A percentile compares a stretch with the other conserved stretches of the same genome.
These are phyloP conservation scores for Coemansia sp. DNA, from an alignment of 371 early-diverging fungal genomes.

Conservation along the genomic window DNA sequence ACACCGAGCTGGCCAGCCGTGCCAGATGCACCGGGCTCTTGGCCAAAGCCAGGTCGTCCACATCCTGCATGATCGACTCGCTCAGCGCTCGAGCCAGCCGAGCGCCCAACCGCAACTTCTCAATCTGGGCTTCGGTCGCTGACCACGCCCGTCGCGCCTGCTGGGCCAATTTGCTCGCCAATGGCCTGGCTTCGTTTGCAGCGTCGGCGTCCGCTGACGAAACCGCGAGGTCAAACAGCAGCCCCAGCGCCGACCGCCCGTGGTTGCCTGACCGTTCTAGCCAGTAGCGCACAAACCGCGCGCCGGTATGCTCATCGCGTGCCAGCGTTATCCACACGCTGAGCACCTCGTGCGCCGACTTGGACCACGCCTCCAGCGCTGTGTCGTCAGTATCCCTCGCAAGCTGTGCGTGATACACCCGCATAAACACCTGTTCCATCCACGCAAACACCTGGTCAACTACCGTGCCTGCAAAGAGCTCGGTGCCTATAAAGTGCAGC, in stretches of 20 bases:
- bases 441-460: slow-evolving; percentile 18
- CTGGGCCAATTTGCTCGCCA: slow-evolving; percentile 4
- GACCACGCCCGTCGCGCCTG: slow-evolving; percentile 36
- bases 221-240: slow-evolving; percentile 30
- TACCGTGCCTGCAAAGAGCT: neutral
- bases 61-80: slow-evolving; percentile 15
- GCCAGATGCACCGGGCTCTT: slow-evolving; percentile 31
- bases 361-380: slow-evolving; percentile 11
- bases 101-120: slow-evolving; percentile 8
- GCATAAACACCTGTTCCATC: slow-evolving; percentile 30
- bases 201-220: neutral
- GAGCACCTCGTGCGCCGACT: slow-evolving; percentile 24
- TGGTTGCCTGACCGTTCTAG: slow-evolving; percentile 17
- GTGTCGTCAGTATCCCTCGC: neutral
- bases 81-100: slow-evolving; percentile 33
- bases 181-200: neutral
- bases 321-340: slow-evolving; percentile 30
- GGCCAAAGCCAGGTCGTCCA: slow-evolving; percentile 10
- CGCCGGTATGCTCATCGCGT: slow-evolving; percentile 15
- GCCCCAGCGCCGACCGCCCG: slow-evolving; percentile 26
- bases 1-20: slow-evolving; percentile 30
- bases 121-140: slow-evolving; percentile 31
- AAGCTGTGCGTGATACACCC: slow-evolving; percentile 19
- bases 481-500: slow-evolving; percentile 11
- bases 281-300: slow-evolving; percentile 40